Conservation (phyloP, 176 grass and related monocot genomes). For the Miscanthus lutarioriparius region DNA sequence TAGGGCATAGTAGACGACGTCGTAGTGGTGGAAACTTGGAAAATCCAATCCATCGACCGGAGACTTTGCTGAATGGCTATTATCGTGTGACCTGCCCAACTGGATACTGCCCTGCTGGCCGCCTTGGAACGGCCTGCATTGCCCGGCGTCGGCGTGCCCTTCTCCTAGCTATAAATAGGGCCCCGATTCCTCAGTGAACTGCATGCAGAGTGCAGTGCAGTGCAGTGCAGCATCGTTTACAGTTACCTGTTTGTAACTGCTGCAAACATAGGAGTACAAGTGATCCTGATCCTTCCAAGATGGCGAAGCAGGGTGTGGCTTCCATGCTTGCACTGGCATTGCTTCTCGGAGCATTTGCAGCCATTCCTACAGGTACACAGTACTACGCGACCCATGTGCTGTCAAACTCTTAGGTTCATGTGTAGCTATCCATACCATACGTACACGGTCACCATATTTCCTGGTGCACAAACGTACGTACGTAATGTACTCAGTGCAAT, state of each 20-base stretch:
- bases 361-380: too few species aligned
- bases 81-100: conserved; percentile 2
- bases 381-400: too few species aligned
- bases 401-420: too few species aligned
- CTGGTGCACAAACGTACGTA: too few species aligned
- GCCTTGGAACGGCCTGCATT: not conserved
- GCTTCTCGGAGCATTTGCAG: too few species aligned
- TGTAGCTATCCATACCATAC: too few species aligned
- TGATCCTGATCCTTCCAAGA: too few species aligned
- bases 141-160: not conserved
- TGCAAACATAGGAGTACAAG: too few species aligned
- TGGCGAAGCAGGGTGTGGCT: too few species aligned
- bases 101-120: not conserved
- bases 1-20: too few species aligned
- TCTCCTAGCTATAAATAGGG: conserved; percentile 25
- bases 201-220: conserved; percentile 18
- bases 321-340: too few species aligned
- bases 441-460: too few species aligned
- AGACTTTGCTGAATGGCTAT: not conserved
- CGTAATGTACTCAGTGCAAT: not conserved
- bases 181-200: not conserved
- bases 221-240: not conserved
- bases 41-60: not conserved
- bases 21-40: not conserved
- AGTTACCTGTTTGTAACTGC: not conserved